These are phyloP conservation scores for Xanthoconium purpureum DNA, from an alignment of 768 basidiomycete species.

Conservation along the genomic window DNA sequence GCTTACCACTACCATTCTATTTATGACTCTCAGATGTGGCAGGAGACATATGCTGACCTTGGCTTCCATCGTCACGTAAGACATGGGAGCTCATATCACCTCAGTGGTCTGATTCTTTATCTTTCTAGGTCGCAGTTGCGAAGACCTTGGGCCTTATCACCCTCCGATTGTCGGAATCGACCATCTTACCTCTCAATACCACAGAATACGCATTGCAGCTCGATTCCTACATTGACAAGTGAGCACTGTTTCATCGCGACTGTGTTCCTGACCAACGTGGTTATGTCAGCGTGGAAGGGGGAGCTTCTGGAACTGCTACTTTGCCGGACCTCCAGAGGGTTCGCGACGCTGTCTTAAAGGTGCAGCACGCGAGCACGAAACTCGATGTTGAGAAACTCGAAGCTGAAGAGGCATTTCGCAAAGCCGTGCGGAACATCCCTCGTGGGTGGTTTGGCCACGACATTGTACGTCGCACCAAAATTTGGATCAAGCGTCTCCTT, in stretches of 20 bases:
- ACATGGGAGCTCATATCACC: slow-evolving; percentile 1
- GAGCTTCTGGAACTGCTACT: slow-evolving; percentile 26
- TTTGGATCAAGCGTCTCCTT: slow-evolving; percentile 30
- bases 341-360: slow-evolving; percentile 42
- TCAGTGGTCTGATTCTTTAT: not conserved
- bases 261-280: slow-evolving; percentile 14
- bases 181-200: slow-evolving; percentile 70
- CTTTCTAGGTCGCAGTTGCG: slow-evolving; percentile 55
- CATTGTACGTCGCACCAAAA: slow-evolving; percentile 3
- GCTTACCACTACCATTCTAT: slow-evolving; percentile 74
- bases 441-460: not conserved
- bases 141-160: slow-evolving; percentile 60
- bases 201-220: slow-evolving; percentile 71
- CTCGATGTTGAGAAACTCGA: slow-evolving; percentile 58
- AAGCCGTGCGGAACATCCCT: slow-evolving; percentile 38
- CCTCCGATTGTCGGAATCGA: slow-evolving; percentile 55
- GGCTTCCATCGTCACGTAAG: slow-evolving; percentile 70
- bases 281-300: slow-evolving; percentile 48
- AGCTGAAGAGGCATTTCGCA: slow-evolving; percentile 52
- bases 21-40: slow-evolving; percentile 70
- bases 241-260: slow-evolving; percentile 29
- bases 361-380: slow-evolving; percentile 49
- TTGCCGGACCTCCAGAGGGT: slow-evolving; percentile 40
- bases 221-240: slow-evolving; percentile 57
- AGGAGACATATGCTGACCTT: slow-evolving; percentile 71